These are phyloP conservation scores for Cyberlindnera subsufficiens DNA, from an alignment of 805 yeast genomes.

Conservation along the genomic window DNA sequence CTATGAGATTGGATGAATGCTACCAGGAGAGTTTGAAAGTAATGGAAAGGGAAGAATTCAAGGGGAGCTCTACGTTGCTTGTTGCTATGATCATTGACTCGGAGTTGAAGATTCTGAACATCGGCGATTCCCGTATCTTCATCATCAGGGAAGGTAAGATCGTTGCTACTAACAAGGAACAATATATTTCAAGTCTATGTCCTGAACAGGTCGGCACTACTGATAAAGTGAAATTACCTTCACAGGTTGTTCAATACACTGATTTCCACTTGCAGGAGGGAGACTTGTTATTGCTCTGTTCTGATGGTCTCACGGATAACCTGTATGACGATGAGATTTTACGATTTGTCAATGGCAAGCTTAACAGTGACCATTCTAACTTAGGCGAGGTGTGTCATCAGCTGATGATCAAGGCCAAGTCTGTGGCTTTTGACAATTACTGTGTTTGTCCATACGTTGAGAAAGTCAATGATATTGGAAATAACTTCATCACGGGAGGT, in stretches of 20 bases:
- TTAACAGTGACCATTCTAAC: slow-evolving; percentile 24
- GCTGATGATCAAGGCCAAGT: slow-evolving; percentile 39
- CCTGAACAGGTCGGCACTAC: slow-evolving; percentile 54
- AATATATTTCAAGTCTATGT: slow-evolving; percentile 39
- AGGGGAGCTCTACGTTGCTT: slow-evolving; percentile 45
- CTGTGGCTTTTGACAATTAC: slow-evolving; percentile 45
- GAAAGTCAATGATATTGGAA: slow-evolving; percentile 35
- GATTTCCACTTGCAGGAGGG: slow-evolving; percentile 33
- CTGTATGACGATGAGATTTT: slow-evolving; percentile 42
- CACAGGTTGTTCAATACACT: slow-evolving; percentile 41
- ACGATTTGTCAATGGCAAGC: slow-evolving; percentile 29
- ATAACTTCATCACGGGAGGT: slow-evolving; percentile 39
- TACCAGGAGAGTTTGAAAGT: slow-evolving; percentile 42
- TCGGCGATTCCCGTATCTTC: slow-evolving; percentile 46
- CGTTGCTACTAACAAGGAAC: slow-evolving; percentile 38
- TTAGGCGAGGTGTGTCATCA: slow-evolving; percentile 35
- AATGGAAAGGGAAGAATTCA: slow-evolving; percentile 41
- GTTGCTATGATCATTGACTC: slow-evolving; percentile 45
- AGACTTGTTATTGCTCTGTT: slow-evolving; percentile 41
- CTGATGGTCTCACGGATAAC: slow-evolving; percentile 52
- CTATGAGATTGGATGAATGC: slow-evolving; percentile 39
- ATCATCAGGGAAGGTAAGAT: slow-evolving; percentile 42
- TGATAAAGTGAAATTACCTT: slow-evolving; percentile 35
- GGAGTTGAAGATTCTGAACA: slow-evolving; percentile 39
- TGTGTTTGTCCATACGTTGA: slow-evolving; percentile 50